Conservation (phyloP, 1,284 basidiomycete species). For the Mycena sp. region DNA sequence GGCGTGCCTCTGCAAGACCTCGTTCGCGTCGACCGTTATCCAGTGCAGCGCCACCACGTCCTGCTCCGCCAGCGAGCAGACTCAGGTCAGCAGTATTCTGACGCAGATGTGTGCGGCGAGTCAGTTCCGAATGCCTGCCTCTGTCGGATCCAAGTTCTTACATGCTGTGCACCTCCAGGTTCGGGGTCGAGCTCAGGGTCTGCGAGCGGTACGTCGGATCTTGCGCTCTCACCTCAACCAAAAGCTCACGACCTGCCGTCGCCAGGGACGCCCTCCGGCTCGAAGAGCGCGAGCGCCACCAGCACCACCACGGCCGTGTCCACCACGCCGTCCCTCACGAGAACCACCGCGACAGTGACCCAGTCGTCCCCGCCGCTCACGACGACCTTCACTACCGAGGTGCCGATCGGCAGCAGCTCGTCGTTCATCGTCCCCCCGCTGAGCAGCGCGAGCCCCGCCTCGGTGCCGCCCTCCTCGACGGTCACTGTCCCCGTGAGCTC, state of each 20-base stretch:
- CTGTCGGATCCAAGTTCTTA: neutral
- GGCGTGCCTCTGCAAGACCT: constrained; percentile 19
- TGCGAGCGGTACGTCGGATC: neutral
- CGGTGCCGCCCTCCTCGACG: neutral
- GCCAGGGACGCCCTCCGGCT: neutral
- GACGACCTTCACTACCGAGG: constrained; percentile 12
- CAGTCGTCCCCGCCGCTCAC: constrained; percentile 18
- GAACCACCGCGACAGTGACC: neutral
- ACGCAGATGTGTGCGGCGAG: constrained; percentile 5
- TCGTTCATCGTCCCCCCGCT: neutral
- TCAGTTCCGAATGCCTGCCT: neutral
- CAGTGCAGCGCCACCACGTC: constrained; percentile 15
- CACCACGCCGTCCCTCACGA: neutral
- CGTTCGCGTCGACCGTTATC: constrained; percentile 15
- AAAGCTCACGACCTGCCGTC: neutral
- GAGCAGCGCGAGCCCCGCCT: neutral
- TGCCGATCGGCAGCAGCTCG: neutral
- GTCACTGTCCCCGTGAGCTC: neutral
- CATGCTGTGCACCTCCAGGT: neutral
- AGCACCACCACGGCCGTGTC: neutral
- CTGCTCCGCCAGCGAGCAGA: constrained; percentile 3
- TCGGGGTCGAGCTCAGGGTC: neutral
- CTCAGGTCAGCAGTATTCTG: constrained; percentile 6
- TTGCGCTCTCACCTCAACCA: neutral
- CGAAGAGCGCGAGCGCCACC: neutral